Evolutionary conservation across 2,329 filamentous ascomycete genomes (phyloP).

Genomic region (Pseudocercospora vitis): DNA sequence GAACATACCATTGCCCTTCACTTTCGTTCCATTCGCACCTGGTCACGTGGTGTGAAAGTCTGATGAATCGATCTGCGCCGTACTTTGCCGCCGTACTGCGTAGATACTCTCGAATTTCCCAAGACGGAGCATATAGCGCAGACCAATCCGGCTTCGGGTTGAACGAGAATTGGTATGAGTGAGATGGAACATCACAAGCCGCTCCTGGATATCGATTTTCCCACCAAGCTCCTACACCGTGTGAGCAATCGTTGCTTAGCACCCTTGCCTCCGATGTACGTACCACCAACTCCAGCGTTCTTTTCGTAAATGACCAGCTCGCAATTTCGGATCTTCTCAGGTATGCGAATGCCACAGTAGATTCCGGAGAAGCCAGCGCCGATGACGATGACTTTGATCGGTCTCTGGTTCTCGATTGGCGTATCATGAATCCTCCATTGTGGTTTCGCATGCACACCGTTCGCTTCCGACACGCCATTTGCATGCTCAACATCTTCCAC

Average conservation of each 20-base stretch:
- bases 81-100: slow-evolving; percentile 21
- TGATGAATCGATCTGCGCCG: slow-evolving; percentile 32
- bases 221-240: slow-evolving; percentile 33
- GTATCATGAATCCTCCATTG: slow-evolving; percentile 39
- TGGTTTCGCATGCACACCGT: background rate
- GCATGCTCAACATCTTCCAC: slow-evolving; percentile 22
- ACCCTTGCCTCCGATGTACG: too few relatives aligned
- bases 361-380: slow-evolving; percentile 48
- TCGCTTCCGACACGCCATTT: slow-evolving; percentile 8
- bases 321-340: slow-evolving; percentile 42
- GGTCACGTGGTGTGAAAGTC: slow-evolving; percentile 30
- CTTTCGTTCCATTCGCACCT: slow-evolving; percentile 21
- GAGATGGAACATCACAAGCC: slow-evolving; percentile 44
- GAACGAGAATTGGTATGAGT: slow-evolving; percentile 48
- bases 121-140: slow-evolving; percentile 43
- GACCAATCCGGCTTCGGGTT: slow-evolving; percentile 46
- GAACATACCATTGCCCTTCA: slow-evolving; percentile 22
- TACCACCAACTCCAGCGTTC: slow-evolving; percentile 42
- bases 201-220: slow-evolving; percentile 47
- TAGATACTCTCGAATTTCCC: slow-evolving; percentile 25
- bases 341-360: slow-evolving; percentile 47
- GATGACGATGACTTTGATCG: slow-evolving; percentile 47
- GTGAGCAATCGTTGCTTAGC: too few relatives aligned
- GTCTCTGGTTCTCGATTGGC: slow-evolving; percentile 46
- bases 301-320: slow-evolving; percentile 47